These are phyloP conservation scores for Chloranthus sessilifolius DNA, from an alignment of 164 flowering plant species.

Conservation along the genomic window DNA sequence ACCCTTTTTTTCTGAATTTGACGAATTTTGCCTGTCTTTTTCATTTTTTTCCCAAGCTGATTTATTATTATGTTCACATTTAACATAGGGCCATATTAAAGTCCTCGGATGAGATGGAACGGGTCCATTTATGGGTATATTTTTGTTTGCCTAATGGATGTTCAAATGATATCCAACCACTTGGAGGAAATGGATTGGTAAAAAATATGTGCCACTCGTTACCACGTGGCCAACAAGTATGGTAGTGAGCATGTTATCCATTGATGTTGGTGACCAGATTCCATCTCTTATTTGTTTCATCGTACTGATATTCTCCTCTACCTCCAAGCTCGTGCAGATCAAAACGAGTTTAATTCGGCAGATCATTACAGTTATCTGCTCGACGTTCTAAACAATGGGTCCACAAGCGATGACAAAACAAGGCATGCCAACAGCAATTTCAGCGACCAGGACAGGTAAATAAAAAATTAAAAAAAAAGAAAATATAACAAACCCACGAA, in stretches of 20 bases:
- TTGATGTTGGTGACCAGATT: no score
- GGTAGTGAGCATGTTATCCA: no score
- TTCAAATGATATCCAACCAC: no score
- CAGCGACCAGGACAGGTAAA: constrained; percentile 47
- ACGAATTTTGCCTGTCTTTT: no score
- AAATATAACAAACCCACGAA: no score
- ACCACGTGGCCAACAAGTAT: no score
- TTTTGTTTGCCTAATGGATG: neutral
- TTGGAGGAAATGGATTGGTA: no score
- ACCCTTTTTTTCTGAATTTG: neutral
- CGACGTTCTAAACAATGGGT: constrained; percentile 37
- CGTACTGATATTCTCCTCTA: no score
- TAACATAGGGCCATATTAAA: no score
- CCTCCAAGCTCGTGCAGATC: constrained; percentile 22
- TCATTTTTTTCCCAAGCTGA: neutral
- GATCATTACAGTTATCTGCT: constrained; percentile 30
- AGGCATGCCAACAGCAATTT: constrained; percentile 25
- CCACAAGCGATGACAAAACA: constrained; percentile 30
- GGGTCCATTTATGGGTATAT: neutral
- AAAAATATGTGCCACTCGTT: no score
- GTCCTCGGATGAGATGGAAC: neutral
- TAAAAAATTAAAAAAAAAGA: neutral
- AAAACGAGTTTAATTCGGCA: constrained; percentile 26
- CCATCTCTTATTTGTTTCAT: no score
- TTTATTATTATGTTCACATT: neutral